Conservation (phyloP, 2,329 filamentous ascomycete species). For the Tolypocladium guangdongense region DNA sequence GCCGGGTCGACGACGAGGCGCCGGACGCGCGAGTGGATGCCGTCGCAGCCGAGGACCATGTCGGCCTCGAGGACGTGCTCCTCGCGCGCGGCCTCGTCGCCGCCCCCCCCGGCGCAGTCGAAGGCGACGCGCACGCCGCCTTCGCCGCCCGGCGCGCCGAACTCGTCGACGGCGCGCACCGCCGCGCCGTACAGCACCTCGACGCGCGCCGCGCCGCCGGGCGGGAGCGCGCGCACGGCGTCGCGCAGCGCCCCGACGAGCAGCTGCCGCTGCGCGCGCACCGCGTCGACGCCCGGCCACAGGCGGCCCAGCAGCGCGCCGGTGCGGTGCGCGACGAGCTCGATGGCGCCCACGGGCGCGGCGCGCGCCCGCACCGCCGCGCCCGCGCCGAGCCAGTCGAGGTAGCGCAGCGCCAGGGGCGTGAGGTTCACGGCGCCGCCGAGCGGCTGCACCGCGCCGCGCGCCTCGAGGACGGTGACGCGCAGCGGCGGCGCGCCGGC, state of each 20-base stretch:
- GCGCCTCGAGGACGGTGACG: conserved; percentile 36
- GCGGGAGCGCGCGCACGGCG: conserved; percentile 1
- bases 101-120: neutral
- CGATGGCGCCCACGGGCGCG: conserved; percentile 11
- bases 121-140: conserved; percentile 1
- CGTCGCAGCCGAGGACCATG: conserved; percentile 25
- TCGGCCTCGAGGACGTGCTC: conserved; percentile 9
- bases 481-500: conserved; percentile 14
- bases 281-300: conserved; percentile 11
- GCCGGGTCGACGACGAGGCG: conserved; percentile 14
- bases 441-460: conserved; percentile 30
- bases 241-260: conserved; percentile 14
- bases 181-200: conserved; percentile 8
- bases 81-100: neutral
- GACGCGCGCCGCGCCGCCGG: conserved; percentile 1
- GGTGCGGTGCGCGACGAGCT: conserved; percentile 17
- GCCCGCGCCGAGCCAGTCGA: conserved; percentile 27
- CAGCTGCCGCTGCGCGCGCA: conserved; percentile 16
- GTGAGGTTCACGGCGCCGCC: conserved; percentile 35
- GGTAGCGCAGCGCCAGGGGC: conserved; percentile 31
- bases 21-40: conserved; percentile 26
- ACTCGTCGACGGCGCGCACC: conserved; percentile 8
- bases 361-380: conserved; percentile 9
- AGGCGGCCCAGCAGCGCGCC: conserved; percentile 12
- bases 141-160: neutral